A percentile compares a stretch with the other conserved stretches of the same genome.
These are phyloP conservation scores for Auxenochlorella pyrenoidosa DNA, from an alignment of 139 green algal species.

Conservation along the genomic window DNA sequence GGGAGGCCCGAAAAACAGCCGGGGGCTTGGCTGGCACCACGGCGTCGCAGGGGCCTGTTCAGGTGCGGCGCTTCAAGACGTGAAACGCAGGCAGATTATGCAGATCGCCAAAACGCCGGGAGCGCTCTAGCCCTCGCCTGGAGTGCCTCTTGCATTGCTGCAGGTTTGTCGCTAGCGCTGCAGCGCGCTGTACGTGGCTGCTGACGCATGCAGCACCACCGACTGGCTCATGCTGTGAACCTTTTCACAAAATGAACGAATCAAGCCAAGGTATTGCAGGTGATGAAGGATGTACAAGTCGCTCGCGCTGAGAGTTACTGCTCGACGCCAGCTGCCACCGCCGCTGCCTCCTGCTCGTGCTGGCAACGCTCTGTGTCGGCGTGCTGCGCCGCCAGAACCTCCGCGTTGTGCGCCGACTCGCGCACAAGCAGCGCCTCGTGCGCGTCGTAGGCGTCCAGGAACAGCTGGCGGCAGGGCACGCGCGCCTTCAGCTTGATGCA, in stretches of 20 bases:
- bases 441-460: constrained; percentile 37
- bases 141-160: background rate
- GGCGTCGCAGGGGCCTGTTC: no score
- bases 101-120: no score
- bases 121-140: background rate
- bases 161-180: no score
- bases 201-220: background rate
- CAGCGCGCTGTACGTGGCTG: no score
- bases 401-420: background rate
- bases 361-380: background rate
- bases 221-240: background rate
- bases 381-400: background rate
- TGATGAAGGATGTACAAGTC: background rate
- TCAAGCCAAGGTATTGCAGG: background rate
- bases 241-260: no score
- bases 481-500: constrained; percentile 94
- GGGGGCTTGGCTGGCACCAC: no score
- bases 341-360: background rate
- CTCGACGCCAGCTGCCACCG: background rate
- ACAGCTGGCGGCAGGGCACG: constrained; percentile 75
- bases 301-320: background rate
- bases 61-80: background rate
- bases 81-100: background rate
- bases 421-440: background rate
- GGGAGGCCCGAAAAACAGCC: no score